Evolutionary conservation across 345 rosid genomes (phyloP), one percentile per base, ranked within the genome.

Genomic region (Boechera retrofracta): DNA sequence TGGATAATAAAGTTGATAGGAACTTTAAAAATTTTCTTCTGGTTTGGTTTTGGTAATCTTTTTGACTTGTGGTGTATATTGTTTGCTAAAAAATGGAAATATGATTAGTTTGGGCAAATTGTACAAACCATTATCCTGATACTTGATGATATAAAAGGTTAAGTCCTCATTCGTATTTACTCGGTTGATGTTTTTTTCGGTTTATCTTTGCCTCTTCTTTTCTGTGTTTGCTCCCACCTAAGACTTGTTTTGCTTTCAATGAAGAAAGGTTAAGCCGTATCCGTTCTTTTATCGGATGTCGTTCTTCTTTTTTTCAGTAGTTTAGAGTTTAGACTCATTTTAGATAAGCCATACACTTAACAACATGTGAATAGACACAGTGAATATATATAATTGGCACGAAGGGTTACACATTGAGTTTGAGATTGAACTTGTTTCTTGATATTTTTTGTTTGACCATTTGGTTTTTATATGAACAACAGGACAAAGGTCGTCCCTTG

Each of bases 401-500:
- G 39, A 65, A 62, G 3, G 54, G n/a, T 74, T 74, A 6, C 12
- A 4, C 0, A 53, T 52, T 55, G 78, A 66, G 33, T 39, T 36
- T 71, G 58, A 41, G 41, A 10, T 15, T 62, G 5, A 31, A 5
- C 16, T 62, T 73, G 52, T 12, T 73, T 57, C 16, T 49, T 65
- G 55, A 29, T 78, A 48, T 0, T 16, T 60, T 48, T 48, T 48
- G 36, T 42, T 56, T 72, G 24, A 63, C 31, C 12, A 24, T 21
- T 12, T 56, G 71, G 65, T 42, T 26, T 66, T 16, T 69, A 24
- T 15, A 41, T 72, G 36, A 32, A 45, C 7, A 80, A 69, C 87
- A 94, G 96, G 97, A 94, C 63, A 82, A 84, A 77, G 95, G 95
- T 82, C 89, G 83, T 73, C 87, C 98, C 52, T 86, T 90, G 77